These are phyloP conservation scores for Diaporthe nobilis DNA, from an alignment of 2,329 filamentous ascomycete species.

Conservation along the genomic window DNA sequence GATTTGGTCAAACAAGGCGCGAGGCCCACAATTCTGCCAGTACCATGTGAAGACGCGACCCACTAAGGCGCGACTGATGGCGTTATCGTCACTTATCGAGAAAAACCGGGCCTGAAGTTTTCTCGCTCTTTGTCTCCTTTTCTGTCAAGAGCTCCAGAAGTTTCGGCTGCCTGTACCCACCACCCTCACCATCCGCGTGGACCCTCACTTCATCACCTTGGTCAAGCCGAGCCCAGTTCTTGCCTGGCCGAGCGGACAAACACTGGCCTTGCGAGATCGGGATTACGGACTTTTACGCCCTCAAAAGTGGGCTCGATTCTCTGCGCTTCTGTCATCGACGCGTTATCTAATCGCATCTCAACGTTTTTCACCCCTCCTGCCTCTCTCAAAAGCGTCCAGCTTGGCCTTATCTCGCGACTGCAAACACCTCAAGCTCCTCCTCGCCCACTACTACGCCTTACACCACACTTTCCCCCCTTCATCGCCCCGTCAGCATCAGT, in stretches of 20 bases:
- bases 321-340: slow-evolving; percentile 29
- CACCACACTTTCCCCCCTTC: neutral
- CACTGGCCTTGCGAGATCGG: slow-evolving; percentile 29
- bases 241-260: neutral
- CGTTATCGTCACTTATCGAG: slow-evolving; percentile 30
- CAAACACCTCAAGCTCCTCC: neutral
- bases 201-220: neutral
- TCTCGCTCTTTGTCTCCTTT: slow-evolving; percentile 22
- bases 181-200: slow-evolving; percentile 9
- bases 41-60: slow-evolving; percentile 14
- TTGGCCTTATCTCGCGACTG: slow-evolving; percentile 28
- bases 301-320: slow-evolving; percentile 34
- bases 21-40: slow-evolving; percentile 10
- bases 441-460: neutral
- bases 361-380: slow-evolving; percentile 34
- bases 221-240: neutral
- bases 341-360: slow-evolving; percentile 36
- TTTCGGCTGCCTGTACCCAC: slow-evolving; percentile 20
- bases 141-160: slow-evolving; percentile 22
- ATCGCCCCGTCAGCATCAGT: neutral
- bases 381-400: slow-evolving; percentile 30
- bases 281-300: slow-evolving; percentile 8
- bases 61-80: slow-evolving; percentile 26
- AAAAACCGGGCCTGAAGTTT: slow-evolving; percentile 16
- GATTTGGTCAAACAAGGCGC: slow-evolving; percentile 6